Evolutionary conservation across 805 yeast species (phyloP).

Genomic region (Ogataea philodendri): DNA sequence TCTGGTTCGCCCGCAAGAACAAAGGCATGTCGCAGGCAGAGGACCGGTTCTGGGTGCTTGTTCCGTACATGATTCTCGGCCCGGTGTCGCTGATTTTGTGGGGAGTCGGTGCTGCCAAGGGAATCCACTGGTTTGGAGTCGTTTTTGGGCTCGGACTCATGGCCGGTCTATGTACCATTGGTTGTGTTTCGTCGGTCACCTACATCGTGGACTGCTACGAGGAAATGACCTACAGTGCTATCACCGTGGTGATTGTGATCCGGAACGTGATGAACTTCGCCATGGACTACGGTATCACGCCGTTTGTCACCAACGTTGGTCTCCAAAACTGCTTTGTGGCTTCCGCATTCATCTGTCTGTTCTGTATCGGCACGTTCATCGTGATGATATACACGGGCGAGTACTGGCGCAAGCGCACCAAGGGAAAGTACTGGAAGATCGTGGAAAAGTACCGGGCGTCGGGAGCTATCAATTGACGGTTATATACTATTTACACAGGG

Average conservation of each 20-base stretch:
- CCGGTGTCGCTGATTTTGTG: conserved; percentile 58
- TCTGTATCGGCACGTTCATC: conserved; percentile 45
- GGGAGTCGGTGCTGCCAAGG: conserved; percentile 62
- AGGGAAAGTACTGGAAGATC: conserved; percentile 36
- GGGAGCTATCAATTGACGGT: conserved; percentile 4
- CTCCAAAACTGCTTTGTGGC: conserved; percentile 55
- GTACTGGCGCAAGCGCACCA: conserved; percentile 37
- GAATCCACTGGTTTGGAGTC: conserved; percentile 54
- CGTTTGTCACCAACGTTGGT: conserved; percentile 54
- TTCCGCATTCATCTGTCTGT: conserved; percentile 51
- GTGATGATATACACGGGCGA: conserved; percentile 38
- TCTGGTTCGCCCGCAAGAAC: conserved; percentile 46
- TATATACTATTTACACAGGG: conserved; percentile 1
- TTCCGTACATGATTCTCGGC: conserved; percentile 46
- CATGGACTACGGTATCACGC: conserved; percentile 57
- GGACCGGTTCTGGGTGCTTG: conserved; percentile 52
- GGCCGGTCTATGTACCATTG: conserved; percentile 54
- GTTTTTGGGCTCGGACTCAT: conserved; percentile 55
- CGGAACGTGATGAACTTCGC: conserved; percentile 61
- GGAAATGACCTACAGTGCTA: conserved; percentile 51
- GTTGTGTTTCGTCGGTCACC: conserved; percentile 49
- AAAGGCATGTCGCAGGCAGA: conserved; percentile 57
- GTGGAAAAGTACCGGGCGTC: conserved; percentile 25
- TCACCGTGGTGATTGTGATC: conserved; percentile 54
- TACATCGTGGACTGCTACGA: conserved; percentile 59